A percentile compares a stretch with the other conserved stretches of the same genome.
Evolutionary conservation across 805 yeast species (phyloP).

Genomic region (Ogataea corticis): DNA sequence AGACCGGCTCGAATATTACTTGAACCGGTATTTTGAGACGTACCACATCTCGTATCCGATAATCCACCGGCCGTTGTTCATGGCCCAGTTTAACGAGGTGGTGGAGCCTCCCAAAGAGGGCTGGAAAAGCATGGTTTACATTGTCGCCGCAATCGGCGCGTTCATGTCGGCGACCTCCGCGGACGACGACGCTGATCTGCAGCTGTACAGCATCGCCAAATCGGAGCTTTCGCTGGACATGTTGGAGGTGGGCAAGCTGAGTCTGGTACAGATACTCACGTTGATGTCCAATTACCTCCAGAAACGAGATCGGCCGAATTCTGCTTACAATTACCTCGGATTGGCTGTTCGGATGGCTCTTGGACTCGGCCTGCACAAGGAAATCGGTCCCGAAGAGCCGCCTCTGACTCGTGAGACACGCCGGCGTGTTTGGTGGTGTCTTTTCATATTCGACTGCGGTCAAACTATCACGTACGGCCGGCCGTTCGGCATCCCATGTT

Average conservation of each 20-base stretch:
- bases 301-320: constrained; percentile 18
- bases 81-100: constrained; percentile 20
- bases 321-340: constrained; percentile 18
- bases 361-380: constrained; percentile 17
- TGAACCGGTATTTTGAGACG: constrained; percentile 15
- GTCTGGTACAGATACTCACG: constrained; percentile 18
- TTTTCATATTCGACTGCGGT: constrained; percentile 18
- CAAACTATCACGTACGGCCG: constrained; percentile 20
- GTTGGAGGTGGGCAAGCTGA: constrained; percentile 16
- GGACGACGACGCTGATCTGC: constrained; percentile 13
- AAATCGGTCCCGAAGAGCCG: constrained; percentile 6
- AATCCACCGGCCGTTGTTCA: constrained; percentile 16
- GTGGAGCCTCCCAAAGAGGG: constrained; percentile 16
- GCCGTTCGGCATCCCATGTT: constrained; percentile 19
- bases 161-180: constrained; percentile 18
- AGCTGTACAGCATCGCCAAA: constrained; percentile 15
- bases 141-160: constrained; percentile 21
- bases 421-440: constrained; percentile 19
- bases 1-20: constrained; percentile 12
- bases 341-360: constrained; percentile 19
- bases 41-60: constrained; percentile 20
- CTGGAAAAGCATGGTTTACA: constrained; percentile 19
- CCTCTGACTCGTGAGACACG: constrained; percentile 13
- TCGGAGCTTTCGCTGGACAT: constrained; percentile 14
- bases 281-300: constrained; percentile 18